Evolutionary conservation across 805 yeast genomes (phyloP), one percentile per base, ranked within the genome.

Genomic region (Spathaspora boniae): DNA sequence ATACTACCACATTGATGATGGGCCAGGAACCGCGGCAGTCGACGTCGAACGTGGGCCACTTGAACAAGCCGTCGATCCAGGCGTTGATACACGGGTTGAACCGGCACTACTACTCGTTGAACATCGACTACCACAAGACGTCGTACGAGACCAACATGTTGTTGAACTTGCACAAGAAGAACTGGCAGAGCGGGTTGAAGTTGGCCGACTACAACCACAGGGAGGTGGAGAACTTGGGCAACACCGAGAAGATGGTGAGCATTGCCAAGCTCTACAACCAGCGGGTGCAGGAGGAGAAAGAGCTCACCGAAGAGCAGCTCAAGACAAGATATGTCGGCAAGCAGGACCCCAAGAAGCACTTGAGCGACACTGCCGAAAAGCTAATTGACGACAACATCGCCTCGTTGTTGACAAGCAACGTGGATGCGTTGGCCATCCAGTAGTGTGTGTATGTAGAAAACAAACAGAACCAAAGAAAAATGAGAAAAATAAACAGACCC

Each of bases 21-120:
- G 96, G 96, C 40, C 95, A 86, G 60, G 99, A 93, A 63, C 97
- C 98, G 36, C 80, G 99, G 57, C 98, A 91, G 59, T 83, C 97
- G 8, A 93, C 98, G 4, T 87, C 96, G 16, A 93, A 93, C 57
- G 82, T 89, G 34, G 98, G 98, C 21, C 85, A 88, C 51, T 74
- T 93, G 58, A 89, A 93, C 64, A 93, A 93, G 60, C 98, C 98
- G 9, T 83, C 94, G 16, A 89, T 93, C 51, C 97, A 93, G 62
- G 97, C 98, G 1, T 74, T 93, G 56, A 88, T 93, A 44, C 99
- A 93, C 57, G 98, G 98, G 1, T 74, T 93, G 50, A 93, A 93
- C 68, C 87, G 98, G 57, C 95, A 87, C 61, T 93, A 93, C 62
- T 93, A 93, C 61, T 91, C 98, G 7, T 74, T 93, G 47, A 91